Conservation (phyloP, 1,284 basidiomycete species). For the Mycena citricolor region DNA sequence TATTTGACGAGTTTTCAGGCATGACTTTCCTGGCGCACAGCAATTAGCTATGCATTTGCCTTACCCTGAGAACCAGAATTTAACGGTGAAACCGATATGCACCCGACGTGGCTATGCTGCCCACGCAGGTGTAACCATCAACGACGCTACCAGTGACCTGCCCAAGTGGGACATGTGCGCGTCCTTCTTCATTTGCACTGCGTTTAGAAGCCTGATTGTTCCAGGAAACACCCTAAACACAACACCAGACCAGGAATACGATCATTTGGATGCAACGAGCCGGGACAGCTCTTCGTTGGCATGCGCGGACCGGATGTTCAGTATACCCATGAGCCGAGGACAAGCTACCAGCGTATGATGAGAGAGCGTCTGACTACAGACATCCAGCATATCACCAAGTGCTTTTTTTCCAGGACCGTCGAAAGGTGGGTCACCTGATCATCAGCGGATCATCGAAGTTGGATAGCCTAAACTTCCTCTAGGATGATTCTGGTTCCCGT, state of each 20-base stretch:
- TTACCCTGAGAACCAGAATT: conserved; percentile 25
- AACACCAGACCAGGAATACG: conserved; percentile 27
- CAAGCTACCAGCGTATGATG: conserved; percentile 47
- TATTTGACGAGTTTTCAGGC: conserved; percentile 27
- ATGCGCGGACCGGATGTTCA: conserved; percentile 35
- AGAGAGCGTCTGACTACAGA: conserved; percentile 42
- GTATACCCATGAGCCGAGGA: conserved; percentile 50
- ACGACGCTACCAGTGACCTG: conserved; percentile 70
- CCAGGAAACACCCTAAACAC: conserved; percentile 43
- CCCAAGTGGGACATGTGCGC: conserved; percentile 71
- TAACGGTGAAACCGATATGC: conserved; percentile 43
- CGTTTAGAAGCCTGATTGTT: conserved; percentile 26
- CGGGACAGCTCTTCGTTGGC: conserved; percentile 43
- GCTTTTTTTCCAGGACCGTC: conserved; percentile 36
- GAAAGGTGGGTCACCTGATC: conserved; percentile 33
- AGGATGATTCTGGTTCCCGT: conserved; percentile 54
- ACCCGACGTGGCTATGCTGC: conserved; percentile 48
- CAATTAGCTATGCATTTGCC: conserved; percentile 49
- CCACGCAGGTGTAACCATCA: conserved; percentile 54
- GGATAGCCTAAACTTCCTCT: conserved; percentile 57
- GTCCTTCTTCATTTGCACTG: too few species aligned
- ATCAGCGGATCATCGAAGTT: not conserved
- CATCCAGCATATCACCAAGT: conserved; percentile 48
- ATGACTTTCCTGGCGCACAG: conserved; percentile 52
- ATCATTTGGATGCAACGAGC: conserved; percentile 44